Evolutionary conservation across 352 stramenopile species (phyloP), one percentile per base, ranked within the genome.

Genomic region (Globisporangium ultimum): DNA sequence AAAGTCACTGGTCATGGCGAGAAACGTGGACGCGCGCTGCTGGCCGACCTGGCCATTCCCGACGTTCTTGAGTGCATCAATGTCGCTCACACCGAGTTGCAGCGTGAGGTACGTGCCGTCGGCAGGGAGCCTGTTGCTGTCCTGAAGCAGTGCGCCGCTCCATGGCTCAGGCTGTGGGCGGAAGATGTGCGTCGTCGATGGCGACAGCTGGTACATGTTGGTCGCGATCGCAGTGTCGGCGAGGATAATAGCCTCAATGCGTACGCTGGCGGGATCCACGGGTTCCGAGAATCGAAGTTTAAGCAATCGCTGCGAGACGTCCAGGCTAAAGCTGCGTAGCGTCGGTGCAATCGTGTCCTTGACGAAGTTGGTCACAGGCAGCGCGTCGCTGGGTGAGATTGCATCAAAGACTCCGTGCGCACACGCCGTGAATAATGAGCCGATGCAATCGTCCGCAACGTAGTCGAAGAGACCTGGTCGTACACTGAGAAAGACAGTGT

Each of bases 241-340:
- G 38, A 93, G 68, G 3, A 61, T 53, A 0, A 93, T 41, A 0
- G 66, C 55, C 1, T 75, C 62, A 36, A 88, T 61, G 7, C 63
- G 55, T 4, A 83, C 52, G 1, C 41, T 77, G 3, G 55, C 32
- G 20, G 60, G 68, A 49, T 91, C 51, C 28, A 93, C 76, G 1
- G 81, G 68, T 53, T 93, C 77, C 0, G 78, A 88, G 63, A 93
- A 91, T 36, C 66, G 78, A 15, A 93, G 51, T 52, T 87, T 88
- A 9, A 91, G 18, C 12, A 91, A 58, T 53, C 67, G 62, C 10
- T 74, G 66, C 1, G 73, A 52, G 15, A 88, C 55, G 55, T 93
- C 84, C 20, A 89, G 53, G 8, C 65, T 87, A 54, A 83, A 93
- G 10, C 76, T 72, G 15, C 88, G 7, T 6, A 93, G 64, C 18